A percentile compares a stretch with the other conserved stretches of the same genome.
phyloP scores from a whole-genome alignment of 805 yeast species.

The Millerozyma miso region DNA sequence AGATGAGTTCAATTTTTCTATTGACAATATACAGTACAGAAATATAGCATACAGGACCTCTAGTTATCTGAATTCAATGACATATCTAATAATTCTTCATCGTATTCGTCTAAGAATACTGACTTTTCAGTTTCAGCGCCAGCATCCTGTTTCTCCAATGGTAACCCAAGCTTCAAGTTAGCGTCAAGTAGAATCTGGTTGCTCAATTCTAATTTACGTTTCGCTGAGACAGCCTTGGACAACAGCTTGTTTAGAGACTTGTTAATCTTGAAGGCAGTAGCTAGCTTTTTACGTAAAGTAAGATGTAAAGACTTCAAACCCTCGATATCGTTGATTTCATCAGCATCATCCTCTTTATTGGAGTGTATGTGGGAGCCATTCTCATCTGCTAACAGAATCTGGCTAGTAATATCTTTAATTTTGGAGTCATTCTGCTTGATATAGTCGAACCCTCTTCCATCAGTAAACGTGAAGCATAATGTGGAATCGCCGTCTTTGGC shows the following conservation, averaged over 20 bases:
- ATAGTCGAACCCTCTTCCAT: constrained; percentile 5
- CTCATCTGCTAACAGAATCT: constrained; percentile 10
- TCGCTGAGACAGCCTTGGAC: constrained; percentile 18
- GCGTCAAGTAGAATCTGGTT: constrained; percentile 44
- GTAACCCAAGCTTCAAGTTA: constrained; percentile 35
- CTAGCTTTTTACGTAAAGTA: constrained; percentile 25
- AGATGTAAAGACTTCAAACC: constrained; percentile 20
- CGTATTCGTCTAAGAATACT: constrained; percentile 8
- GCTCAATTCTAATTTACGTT: constrained; percentile 35
- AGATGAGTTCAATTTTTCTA: background rate
- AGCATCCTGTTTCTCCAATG: constrained; percentile 7
- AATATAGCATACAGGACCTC: background rate
- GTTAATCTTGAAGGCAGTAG: constrained; percentile 37
- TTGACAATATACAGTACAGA: background rate
- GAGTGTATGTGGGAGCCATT: constrained; percentile 1
- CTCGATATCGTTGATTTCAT: constrained; percentile 11
- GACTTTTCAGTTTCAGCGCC: constrained; percentile 1
- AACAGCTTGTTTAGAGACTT: constrained; percentile 30
- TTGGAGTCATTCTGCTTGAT: constrained; percentile 3
- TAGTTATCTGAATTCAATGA: background rate
- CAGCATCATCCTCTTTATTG: constrained; percentile 4
- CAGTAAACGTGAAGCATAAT: constrained; percentile 5
- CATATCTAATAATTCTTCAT: constrained; percentile 8
- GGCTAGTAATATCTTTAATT: background rate
- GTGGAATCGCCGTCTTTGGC: constrained; percentile 10